Conservation (phyloP, 2,329 filamentous ascomycete species). For the Penicillium nordicum region DNA sequence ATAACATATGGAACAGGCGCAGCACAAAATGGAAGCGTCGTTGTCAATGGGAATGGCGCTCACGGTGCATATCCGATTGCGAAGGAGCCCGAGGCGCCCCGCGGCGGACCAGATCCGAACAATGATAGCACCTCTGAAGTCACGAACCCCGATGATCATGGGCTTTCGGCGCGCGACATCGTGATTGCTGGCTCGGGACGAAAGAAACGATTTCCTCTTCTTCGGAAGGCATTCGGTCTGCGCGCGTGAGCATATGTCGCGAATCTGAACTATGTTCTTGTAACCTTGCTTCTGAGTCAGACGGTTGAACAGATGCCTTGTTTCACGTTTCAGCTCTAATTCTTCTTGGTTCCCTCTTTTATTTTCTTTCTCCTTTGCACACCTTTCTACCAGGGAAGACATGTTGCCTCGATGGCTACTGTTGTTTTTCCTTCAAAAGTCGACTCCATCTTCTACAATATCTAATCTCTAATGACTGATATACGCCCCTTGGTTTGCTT, state of each 20-base stretch:
- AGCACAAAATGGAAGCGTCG: slow-evolving; percentile 10
- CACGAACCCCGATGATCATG: slow-evolving; percentile 14
- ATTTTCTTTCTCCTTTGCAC: background rate
- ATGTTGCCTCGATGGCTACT: background rate
- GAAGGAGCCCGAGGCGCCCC: slow-evolving; percentile 10
- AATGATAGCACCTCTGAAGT: slow-evolving; percentile 15
- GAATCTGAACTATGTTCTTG: background rate
- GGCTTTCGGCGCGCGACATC: slow-evolving; percentile 26
- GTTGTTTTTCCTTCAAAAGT: background rate
- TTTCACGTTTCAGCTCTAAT: background rate
- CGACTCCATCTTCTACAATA: slow-evolving; percentile 12
- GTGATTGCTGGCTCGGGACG: slow-evolving; percentile 38
- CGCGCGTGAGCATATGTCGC: slow-evolving; percentile 17
- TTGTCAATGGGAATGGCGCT: slow-evolving; percentile 10
- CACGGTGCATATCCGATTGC: background rate
- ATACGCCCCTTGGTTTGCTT: slow-evolving; percentile 10
- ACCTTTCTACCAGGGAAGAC: background rate
- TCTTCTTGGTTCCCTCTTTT: slow-evolving; percentile 8
- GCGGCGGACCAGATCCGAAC: slow-evolving; percentile 5
- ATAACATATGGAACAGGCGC: background rate
- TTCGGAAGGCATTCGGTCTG: slow-evolving; percentile 46
- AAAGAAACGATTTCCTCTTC: slow-evolving; percentile 46
- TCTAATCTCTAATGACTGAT: slow-evolving; percentile 27
- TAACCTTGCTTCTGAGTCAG: background rate
- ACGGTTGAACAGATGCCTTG: background rate